Evolutionary conservation across 1,139 yeast species (phyloP).

Genomic region (Blastobotrys elegans): DNA sequence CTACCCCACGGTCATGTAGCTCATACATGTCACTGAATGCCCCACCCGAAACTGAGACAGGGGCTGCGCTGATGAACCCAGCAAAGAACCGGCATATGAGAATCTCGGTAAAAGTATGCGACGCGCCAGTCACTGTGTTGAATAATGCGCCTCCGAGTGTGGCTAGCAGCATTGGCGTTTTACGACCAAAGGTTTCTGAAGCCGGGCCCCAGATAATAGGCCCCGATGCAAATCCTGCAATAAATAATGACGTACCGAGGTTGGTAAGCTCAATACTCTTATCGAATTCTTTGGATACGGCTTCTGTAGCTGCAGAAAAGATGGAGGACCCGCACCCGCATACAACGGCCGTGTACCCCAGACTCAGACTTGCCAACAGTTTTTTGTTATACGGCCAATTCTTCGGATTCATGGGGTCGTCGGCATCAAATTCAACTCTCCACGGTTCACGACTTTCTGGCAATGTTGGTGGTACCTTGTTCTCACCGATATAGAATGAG

Average conservation of each 20-base stretch:
- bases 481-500: conserved; percentile 79
- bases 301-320: conserved; percentile 36
- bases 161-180: conserved; percentile 49
- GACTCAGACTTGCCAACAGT: conserved; percentile 28
- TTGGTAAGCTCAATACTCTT: conserved; percentile 31
- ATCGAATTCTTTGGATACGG: conserved; percentile 29
- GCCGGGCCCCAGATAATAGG: conserved; percentile 77
- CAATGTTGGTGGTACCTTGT: conserved; percentile 80
- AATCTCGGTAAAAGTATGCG: conserved; percentile 64
- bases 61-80: conserved; percentile 74
- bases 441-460: conserved; percentile 42
- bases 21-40: conserved; percentile 70
- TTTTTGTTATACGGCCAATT: conserved; percentile 42
- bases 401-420: conserved; percentile 47
- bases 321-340: conserved; percentile 44
- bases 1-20: conserved; percentile 57
- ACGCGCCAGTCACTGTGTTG: conserved; percentile 65
- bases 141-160: conserved; percentile 53
- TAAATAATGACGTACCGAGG: conserved; percentile 63
- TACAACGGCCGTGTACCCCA: conserved; percentile 37
- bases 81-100: conserved; percentile 69
- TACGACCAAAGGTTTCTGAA: conserved; percentile 69
- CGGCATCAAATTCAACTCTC: conserved; percentile 49
- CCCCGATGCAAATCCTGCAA: conserved; percentile 75
- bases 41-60: conserved; percentile 79